Evolutionary conservation across 768 basidiomycete genomes (phyloP).

Genomic region (Leccinum rimulosum): DNA sequence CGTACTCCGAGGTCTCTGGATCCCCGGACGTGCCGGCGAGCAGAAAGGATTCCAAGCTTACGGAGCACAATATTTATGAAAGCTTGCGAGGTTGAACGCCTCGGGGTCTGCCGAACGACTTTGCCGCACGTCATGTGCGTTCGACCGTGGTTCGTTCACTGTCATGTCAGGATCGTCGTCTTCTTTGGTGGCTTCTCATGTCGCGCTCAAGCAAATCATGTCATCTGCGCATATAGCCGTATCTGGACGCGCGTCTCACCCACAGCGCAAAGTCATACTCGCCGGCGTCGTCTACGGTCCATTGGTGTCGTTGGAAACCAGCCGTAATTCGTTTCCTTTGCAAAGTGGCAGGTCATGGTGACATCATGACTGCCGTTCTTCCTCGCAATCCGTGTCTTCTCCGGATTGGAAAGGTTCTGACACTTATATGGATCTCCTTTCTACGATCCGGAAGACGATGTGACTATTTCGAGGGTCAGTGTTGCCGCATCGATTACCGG

Average conservation of each 20-base stretch:
- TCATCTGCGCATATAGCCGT: constrained; percentile 5
- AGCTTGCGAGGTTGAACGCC: background rate
- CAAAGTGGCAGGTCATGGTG: background rate
- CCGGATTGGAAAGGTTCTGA: constrained; percentile 17
- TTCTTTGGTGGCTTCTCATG: constrained; percentile 19
- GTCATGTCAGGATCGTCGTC: constrained; percentile 26
- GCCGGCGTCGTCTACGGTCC: background rate
- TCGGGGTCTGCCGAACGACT: constrained; percentile 16
- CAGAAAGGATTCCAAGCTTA: background rate
- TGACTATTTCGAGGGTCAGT: constrained; percentile 16
- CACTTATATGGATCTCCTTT: constrained; percentile 16
- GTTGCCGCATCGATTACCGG: no score
- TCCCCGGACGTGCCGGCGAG: background rate
- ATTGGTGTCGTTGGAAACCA: background rate
- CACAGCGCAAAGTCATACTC: background rate
- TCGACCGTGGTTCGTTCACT: constrained; percentile 10
- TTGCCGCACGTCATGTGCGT: constrained; percentile 8
- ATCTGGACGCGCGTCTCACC: background rate
- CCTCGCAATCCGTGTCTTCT: constrained; percentile 5
- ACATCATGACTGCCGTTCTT: constrained; percentile 6
- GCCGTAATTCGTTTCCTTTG: background rate
- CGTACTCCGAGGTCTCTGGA: background rate
- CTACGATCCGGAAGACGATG: constrained; percentile 12
- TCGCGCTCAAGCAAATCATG: constrained; percentile 8
- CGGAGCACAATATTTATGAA: background rate